Conservation (phyloP, 2,329 filamentous ascomycete species). For the Trichothecium sympodiale region DNA sequence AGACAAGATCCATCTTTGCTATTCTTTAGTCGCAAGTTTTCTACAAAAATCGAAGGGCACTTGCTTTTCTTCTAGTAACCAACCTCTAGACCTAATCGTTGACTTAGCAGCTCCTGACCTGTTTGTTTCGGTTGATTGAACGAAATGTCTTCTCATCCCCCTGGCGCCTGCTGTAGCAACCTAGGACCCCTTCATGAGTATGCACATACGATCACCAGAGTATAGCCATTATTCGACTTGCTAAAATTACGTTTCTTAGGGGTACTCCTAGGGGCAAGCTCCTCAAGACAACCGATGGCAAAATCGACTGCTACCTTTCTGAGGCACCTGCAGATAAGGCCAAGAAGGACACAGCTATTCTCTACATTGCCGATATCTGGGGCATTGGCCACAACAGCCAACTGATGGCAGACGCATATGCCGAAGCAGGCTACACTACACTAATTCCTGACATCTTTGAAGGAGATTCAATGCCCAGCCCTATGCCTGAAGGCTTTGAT, state of each 20-base stretch:
- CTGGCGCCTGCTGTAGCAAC: no score
- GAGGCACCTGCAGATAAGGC: conserved; percentile 19
- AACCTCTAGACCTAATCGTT: no score
- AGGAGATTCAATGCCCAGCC: conserved; percentile 19
- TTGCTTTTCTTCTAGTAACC: no score
- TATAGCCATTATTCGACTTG: not conserved
- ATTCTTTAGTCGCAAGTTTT: no score
- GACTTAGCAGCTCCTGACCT: no score
- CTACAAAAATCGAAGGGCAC: no score
- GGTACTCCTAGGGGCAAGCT: conserved; percentile 34
- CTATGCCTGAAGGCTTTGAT: conserved; percentile 17
- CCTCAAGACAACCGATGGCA: conserved; percentile 30
- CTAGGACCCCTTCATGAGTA: no score
- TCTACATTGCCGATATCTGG: conserved; percentile 25
- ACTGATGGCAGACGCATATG: conserved; percentile 28
- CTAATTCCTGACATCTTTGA: conserved; percentile 27
- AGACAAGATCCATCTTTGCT: no score
- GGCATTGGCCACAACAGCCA: conserved; percentile 28
- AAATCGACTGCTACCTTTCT: conserved; percentile 39
- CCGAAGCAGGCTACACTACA: conserved; percentile 25
- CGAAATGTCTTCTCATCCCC: no score
- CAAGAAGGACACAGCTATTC: conserved; percentile 17
- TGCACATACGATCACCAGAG: not conserved
- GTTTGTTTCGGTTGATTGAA: no score
- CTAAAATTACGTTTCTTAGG: conserved; percentile 17